Percentiles rank a stretch among this genome's conserved stretches.
phyloP scores from a whole-genome alignment of 306 rosid genomes.

The Parietaria judaica region DNA sequence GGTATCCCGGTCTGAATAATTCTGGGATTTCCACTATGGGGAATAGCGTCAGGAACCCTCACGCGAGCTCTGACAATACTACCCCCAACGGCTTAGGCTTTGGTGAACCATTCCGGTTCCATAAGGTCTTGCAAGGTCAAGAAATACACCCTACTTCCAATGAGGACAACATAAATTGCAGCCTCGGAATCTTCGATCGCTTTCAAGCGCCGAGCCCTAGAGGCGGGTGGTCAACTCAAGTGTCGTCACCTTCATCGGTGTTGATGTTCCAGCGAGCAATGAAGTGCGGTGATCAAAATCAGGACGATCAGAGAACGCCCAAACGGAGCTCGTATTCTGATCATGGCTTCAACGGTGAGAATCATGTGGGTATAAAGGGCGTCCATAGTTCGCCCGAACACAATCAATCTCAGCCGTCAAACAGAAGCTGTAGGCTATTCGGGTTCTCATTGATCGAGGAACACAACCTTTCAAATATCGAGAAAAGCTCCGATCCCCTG shows the following conservation, averaged over 20 bases:
- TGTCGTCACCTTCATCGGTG: constrained; percentile 92
- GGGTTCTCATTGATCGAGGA: constrained; percentile 83
- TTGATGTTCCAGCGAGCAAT: constrained; percentile 82
- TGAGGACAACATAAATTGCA: constrained; percentile 43
- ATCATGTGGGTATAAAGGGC: constrained; percentile 23
- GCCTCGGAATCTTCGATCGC: constrained; percentile 45
- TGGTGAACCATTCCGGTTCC: constrained; percentile 78
- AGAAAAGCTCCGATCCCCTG: constrained; percentile 30
- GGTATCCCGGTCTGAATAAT: constrained; percentile 51
- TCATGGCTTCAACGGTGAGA: constrained; percentile 19
- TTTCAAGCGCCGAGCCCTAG: constrained; percentile 43
- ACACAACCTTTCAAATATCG: constrained; percentile 32
- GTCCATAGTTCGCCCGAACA: constrained; percentile 13
- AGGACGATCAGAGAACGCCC: constrained; percentile 24
- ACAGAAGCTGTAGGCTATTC: constrained; percentile 73
- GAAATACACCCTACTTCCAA: constrained; percentile 71
- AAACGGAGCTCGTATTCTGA: constrained; percentile 19
- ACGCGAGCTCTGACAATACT: constrained; percentile 37
- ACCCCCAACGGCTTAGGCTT: constrained; percentile 59
- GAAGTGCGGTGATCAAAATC: constrained; percentile 25
- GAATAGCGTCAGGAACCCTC: constrained; percentile 43
- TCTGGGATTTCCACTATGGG: constrained; percentile 48
- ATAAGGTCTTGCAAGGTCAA: constrained; percentile 99
- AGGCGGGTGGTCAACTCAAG: constrained; percentile 62
- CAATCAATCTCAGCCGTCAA: constrained; percentile 25